Base-by-base conservation (phyloP, 306 rosid species). In the Betula pendula region DNA sequence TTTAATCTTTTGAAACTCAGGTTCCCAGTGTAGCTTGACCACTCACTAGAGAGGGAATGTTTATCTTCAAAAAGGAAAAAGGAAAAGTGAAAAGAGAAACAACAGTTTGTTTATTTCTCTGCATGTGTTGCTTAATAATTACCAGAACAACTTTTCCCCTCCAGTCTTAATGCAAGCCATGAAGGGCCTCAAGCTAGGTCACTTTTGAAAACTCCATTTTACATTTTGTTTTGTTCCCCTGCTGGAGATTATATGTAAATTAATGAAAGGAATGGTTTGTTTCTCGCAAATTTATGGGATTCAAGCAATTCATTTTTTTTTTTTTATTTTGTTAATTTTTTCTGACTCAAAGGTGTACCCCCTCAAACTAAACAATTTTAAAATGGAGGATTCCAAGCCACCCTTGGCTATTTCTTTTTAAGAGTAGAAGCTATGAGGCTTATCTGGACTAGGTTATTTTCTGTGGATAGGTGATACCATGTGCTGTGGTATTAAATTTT, bases 81-180 rank as follows among this genome's bases (percentile, higher is more conserved):
- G 63, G 56, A 2, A 29, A 25, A 27, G 12, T 9, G 11, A 59
- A 31, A 31, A 62, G n/a, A 62, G 31, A 33, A 60, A 31, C 16
- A 58, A 15, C 17, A 47, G 55, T 12, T 60, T 29, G n/a, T 67
- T 22, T 29, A 31, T 49, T 59, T 76, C 16, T 68, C 35, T 53
- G 11, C 69, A 56, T 70, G 52, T 62, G 68, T 33, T 62, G 68
- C 44, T 62, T 62, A 62, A 33, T 62, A 62, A 62, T 16, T 31
- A 31, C 20, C 2, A 33, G 40, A 20, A 19, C 1, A 25, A 56
- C 8, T 16, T 62, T 2, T 17, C 45, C 22, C 25, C 48, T 35
- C 25, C 70, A 35, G 70, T 38, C 47, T 40, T 38, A 38, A 40
- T 65, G 70, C 70, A 19, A 35, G 25, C 70, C 69, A 17, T 65